These are phyloP conservation scores for Lactifluus echinatus DNA, from an alignment of 768 basidiomycete species.

Conservation along the genomic window DNA sequence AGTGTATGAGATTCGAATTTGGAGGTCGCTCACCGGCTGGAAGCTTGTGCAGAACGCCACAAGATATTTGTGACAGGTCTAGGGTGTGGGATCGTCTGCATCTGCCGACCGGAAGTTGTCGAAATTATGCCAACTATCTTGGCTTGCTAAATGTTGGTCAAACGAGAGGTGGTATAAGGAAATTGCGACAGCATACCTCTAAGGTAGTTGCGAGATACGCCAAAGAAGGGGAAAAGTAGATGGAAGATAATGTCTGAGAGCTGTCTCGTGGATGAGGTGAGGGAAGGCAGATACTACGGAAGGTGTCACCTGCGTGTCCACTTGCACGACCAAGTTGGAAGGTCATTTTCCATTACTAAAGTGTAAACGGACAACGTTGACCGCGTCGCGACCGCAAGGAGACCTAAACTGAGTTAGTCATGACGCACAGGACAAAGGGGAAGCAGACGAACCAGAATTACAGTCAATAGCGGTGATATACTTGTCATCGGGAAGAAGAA, in stretches of 20 bases:
- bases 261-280: constrained; percentile 27
- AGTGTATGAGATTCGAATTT: not conserved
- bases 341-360: constrained; percentile 69
- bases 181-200: constrained; percentile 31
- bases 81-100: constrained; percentile 64
- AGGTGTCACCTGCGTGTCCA: constrained; percentile 54
- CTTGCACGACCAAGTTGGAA: constrained; percentile 76
- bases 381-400: constrained; percentile 62
- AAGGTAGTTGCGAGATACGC: constrained; percentile 63
- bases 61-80: constrained; percentile 58
- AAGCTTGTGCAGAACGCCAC: constrained; percentile 65
- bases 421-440: constrained; percentile 24
- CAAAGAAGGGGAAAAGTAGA: constrained; percentile 67
- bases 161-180: not conserved
- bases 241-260: constrained; percentile 39
- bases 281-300: not conserved
- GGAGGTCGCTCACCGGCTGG: constrained; percentile 47
- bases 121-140: constrained; percentile 56
- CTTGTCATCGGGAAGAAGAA: constrained; percentile 50
- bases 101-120: constrained; percentile 61
- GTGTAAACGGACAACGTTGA: constrained; percentile 64
- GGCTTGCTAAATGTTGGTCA: constrained; percentile 37
- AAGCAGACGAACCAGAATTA: constrained; percentile 50
- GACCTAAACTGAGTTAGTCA: constrained; percentile 37
- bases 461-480: constrained; percentile 58